phyloP scores from a whole-genome alignment of 2,329 filamentous ascomycete genomes.

The Chaetothyriales sp. region DNA sequence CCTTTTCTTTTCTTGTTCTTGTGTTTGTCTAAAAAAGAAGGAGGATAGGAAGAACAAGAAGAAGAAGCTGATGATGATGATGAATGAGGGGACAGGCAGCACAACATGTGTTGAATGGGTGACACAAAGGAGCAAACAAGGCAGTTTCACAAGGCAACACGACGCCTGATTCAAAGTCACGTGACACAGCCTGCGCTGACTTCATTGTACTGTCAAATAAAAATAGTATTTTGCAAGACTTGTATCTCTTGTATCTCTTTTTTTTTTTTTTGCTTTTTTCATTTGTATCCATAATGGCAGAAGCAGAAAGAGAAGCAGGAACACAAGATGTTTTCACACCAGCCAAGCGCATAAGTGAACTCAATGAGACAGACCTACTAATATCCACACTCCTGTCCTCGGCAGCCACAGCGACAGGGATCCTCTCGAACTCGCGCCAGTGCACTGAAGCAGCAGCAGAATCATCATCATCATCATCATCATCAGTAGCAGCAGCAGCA shows the following conservation, averaged over 20 bases:
- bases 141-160: background rate
- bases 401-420: constrained; percentile 47
- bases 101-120: no score
- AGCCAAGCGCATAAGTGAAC: constrained; percentile 63
- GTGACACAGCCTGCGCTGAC: no score
- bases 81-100: no score
- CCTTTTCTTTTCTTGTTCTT: no score
- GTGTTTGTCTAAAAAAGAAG: no score
- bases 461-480: constrained; percentile 26
- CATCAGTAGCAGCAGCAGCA: constrained; percentile 9
- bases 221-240: no score
- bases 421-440: constrained; percentile 37
- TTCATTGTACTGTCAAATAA: no score
- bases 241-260: no score
- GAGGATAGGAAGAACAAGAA: no score
- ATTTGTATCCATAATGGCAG: background rate
- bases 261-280: no score
- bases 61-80: no score
- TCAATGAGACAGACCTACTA: constrained; percentile 54
- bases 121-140: no score
- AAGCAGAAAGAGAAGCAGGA: background rate
- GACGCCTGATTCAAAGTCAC: background rate
- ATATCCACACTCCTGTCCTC: constrained; percentile 38
- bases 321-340: constrained; percentile 22
- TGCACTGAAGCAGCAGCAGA: background rate